phyloP scores from a whole-genome alignment of 768 basidiomycete species.

The Lyophyllum atratum region DNA sequence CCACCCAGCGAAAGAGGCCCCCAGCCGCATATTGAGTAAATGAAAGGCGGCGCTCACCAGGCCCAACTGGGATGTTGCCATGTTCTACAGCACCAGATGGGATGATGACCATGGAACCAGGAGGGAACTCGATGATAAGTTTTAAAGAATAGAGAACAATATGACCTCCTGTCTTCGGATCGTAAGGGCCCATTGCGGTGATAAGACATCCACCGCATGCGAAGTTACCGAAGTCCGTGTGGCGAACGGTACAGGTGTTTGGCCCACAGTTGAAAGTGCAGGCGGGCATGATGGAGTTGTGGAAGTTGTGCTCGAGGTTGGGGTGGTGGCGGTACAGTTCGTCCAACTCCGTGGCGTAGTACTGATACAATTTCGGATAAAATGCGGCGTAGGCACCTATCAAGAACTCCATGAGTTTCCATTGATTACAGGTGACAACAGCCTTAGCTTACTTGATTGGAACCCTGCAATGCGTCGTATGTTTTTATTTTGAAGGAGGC shows the following conservation, averaged over 20 bases:
- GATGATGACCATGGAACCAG: slow-evolving; percentile 18
- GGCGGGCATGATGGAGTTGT: slow-evolving; percentile 9
- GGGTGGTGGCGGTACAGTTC: slow-evolving; percentile 2
- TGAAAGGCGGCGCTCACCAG: slow-evolving; percentile 12
- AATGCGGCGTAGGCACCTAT: slow-evolving; percentile 6
- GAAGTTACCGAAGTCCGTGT: slow-evolving; percentile 12
- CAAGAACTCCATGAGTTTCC: not conserved
- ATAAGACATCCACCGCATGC: slow-evolving; percentile 12
- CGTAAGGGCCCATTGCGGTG: slow-evolving; percentile 12
- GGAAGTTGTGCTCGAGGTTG: slow-evolving; percentile 9
- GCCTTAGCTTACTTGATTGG: not conserved
- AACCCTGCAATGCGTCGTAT: too few relatives aligned
- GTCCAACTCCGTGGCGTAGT: not conserved
- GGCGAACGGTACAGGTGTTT: slow-evolving; percentile 5
- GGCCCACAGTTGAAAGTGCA: slow-evolving; percentile 18
- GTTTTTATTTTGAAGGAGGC: too few relatives aligned
- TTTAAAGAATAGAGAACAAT: slow-evolving; percentile 21
- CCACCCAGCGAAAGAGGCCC: slow-evolving; percentile 22
- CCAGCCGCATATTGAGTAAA: slow-evolving; percentile 24
- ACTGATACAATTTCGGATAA: slow-evolving; percentile 10
- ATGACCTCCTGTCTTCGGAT: slow-evolving; percentile 17
- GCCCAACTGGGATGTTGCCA: slow-evolving; percentile 9
- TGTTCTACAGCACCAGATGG: slow-evolving; percentile 20
- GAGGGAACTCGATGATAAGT: too few relatives aligned
- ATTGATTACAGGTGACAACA: too few relatives aligned